Evolutionary conservation across 208 protist species (phyloP), one percentile per base, ranked within the genome.

Genomic region (Wallacemonas sp.): DNA sequence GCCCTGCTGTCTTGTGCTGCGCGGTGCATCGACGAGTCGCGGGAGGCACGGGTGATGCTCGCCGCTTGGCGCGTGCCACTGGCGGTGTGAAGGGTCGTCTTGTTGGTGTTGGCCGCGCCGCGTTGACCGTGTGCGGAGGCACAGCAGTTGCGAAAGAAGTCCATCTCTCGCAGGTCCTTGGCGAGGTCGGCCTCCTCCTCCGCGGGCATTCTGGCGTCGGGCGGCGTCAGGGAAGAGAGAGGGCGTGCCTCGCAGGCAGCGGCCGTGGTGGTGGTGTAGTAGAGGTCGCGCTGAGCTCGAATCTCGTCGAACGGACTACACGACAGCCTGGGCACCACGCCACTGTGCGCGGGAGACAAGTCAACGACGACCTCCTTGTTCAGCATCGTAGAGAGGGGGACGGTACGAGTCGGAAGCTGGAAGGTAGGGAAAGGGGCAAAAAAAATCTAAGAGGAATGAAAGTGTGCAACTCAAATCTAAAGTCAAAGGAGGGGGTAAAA

Each of bases 61-160:
- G 52, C 52, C 26, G 52, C 52, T 29, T 59, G 52, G 4, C 52
- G 33, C 12, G 57, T 64, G 36, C 36, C 10, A 41, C 36, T 41
- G 36, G 36, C 36, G 7, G 36, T 41, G n/a, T n/a, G n/a, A n/a
- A n/a, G n/a, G n/a, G n/a, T n/a, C n/a, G n/a, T n/a, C n/a, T n/a
- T n/a, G n/a, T n/a, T n/a, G n/a, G n/a, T n/a, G n/a, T n/a, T n/a
- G 36, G 36, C 7, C 36, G 36, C 10, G 14, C 7, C 26, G 50
- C 7, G 25, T 36, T 59, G 23, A 59, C 26, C 1, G 25, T 16
- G 14, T 22, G 26, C 29, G n/a, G n/a, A n/a, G n/a, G n/a, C 57
- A 31, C 57, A 64, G 26, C 57, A 64, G 18, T n/a, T 25, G 4
- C 22, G 36, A 39, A 59, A n/a, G n/a, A n/a, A 41, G 12, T 59